Base-by-base conservation (phyloP, 2,329 filamentous ascomycete species). In the Fonsecaea nubica region DNA sequence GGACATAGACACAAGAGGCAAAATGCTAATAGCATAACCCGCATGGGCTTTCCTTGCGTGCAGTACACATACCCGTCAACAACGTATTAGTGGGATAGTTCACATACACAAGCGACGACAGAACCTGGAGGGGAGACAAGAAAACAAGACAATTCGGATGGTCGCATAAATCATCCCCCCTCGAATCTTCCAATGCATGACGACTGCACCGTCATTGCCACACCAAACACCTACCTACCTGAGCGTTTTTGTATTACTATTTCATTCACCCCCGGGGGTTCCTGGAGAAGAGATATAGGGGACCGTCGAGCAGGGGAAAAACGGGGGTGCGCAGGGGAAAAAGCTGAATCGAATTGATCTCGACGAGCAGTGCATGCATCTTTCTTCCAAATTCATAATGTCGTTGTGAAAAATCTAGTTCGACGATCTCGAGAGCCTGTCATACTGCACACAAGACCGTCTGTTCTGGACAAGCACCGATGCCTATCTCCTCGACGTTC, bases 41-140 rank as follows among this genome's bases (percentile, higher is more conserved):
- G 15, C 36, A 25, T 30, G 18, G 45, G 40, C 13, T n/a, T 42
- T 42, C 10, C 10, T 58, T 58, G 8, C 18, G 10, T 40, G 45
- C 66, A 83, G 81, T 83, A 74, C 81, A 83, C 69, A 83, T 83
- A 62, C 81, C 81, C 18, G 81, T 83, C 59, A 83, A 83, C 77
- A 82, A 83, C 69, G 80, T 83, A 40, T 76, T 83, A 58, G 81
- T 83, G 69, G 81, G 81, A 72, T 81, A 42, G 62, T 54, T 25
- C 9, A n/a, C 25, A 32, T 10, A 4, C 33, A 32, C 2, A 12
- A 21, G n/a, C n/a, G 21, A 13, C 53, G 18, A 55, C 25, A 3
- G n/a, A 30, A 4, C 32, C 21, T n/a, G 53, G 25, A 30, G 7
- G 21, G n/a, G 12, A 33, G 15, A 9, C 7, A 3, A 35, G 7